These are phyloP conservation scores for Tetrapisispora iriomotensis DNA, from an alignment of 805 yeast species.

Conservation along the genomic window DNA sequence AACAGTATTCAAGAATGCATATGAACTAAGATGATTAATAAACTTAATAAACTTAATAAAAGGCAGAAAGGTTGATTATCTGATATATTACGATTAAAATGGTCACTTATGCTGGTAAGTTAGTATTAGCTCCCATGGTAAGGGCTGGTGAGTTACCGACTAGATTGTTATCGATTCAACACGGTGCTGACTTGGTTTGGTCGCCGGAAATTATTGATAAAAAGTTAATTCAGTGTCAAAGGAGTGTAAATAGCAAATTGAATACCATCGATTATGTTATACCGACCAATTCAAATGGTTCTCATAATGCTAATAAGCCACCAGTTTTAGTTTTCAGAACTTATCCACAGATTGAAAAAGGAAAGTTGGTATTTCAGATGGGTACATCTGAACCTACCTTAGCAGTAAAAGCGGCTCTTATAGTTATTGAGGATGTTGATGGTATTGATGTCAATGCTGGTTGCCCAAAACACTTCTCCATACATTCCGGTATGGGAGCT, in stretches of 20 bases:
- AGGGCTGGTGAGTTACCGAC: slow-evolving; percentile 92
- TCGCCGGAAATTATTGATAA: slow-evolving; percentile 88
- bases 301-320: slow-evolving; percentile 26
- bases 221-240: slow-evolving; percentile 59
- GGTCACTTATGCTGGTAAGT: slow-evolving; percentile 52
- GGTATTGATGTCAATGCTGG: slow-evolving; percentile 95
- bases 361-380: slow-evolving; percentile 72
- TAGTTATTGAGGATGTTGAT: slow-evolving; percentile 76
- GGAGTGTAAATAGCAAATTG: slow-evolving; percentile 47
- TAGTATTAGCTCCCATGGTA: slow-evolving; percentile 94
- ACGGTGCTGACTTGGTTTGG: slow-evolving; percentile 96
- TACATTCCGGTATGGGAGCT: slow-evolving; percentile 97
- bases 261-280: slow-evolving; percentile 52
- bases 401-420: slow-evolving; percentile 80
- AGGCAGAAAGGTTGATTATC: too few species aligned
- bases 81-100: too few species aligned
- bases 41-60: too few species aligned
- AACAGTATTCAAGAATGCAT: too few species aligned
- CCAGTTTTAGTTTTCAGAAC: slow-evolving; percentile 67
- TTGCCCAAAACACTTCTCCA: slow-evolving; percentile 91
- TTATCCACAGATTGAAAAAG: slow-evolving; percentile 48
- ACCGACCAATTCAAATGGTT: slow-evolving; percentile 25
- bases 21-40: too few species aligned
- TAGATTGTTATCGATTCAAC: slow-evolving; percentile 62
- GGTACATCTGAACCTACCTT: slow-evolving; percentile 78